A percentile compares a stretch with the other conserved stretches of the same genome.
Evolutionary conservation across 2,329 filamentous ascomycete genomes (phyloP).

Genomic region (Colletotrichum sp.): DNA sequence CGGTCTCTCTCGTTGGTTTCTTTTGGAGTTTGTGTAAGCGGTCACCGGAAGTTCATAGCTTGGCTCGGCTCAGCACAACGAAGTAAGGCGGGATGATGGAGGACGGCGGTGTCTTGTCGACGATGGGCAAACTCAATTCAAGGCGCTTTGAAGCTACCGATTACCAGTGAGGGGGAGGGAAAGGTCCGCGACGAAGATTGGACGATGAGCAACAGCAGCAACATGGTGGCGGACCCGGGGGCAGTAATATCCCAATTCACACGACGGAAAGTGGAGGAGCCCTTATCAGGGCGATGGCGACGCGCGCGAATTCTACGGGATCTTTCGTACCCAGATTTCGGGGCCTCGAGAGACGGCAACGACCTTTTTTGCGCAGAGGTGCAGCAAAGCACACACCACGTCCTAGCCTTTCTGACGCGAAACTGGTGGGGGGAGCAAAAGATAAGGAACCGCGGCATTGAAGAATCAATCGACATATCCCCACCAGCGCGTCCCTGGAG

Average conservation of each 20-base stretch:
- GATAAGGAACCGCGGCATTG: conserved; percentile 12
- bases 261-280: conserved; percentile 19
- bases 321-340: neutral
- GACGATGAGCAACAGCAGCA: neutral
- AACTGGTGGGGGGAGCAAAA: conserved; percentile 16
- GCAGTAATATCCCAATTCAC: conserved; percentile 17
- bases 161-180: neutral
- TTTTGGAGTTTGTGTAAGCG: neutral
- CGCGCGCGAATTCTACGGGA: neutral
- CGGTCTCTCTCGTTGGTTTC: neutral
- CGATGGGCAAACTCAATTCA: neutral
- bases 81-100: neutral
- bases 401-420: conserved; percentile 4
- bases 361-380: neutral
- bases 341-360: neutral
- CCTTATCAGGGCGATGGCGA: conserved; percentile 10
- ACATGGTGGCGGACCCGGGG: conserved; percentile 1
- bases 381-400: conserved; percentile 6
- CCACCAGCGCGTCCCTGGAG: conserved; percentile 10
- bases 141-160: conserved; percentile 6
- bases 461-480: neutral
- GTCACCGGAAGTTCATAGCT: conserved; percentile 11
- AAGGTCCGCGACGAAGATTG: neutral
- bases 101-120: neutral
- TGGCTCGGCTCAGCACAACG: neutral